phyloP scores from a whole-genome alignment of 495 filamentous ascomycete species.

The Thermothielavioides terrestris region DNA sequence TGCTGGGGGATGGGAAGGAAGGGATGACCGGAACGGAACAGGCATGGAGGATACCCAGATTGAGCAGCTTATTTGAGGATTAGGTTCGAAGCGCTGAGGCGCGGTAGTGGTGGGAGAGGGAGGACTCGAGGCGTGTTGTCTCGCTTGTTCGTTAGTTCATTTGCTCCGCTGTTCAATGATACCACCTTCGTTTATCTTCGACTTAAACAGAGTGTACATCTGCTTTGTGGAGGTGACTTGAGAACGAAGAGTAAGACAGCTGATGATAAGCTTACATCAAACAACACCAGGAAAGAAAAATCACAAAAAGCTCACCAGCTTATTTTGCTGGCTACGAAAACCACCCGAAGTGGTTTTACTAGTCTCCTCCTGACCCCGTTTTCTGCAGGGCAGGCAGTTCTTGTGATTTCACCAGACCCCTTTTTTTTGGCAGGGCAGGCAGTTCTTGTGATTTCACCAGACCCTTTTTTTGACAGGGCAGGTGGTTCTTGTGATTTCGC shows the following conservation, averaged over 20 bases:
- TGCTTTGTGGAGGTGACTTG: too few species aligned
- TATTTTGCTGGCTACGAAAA: neutral
- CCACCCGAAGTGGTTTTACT: neutral
- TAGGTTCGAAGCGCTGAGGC: neutral
- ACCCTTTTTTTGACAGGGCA: neutral
- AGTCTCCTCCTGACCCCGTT: neutral
- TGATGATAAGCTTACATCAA: too few species aligned
- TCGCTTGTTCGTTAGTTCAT: neutral
- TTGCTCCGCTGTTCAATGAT: constrained; percentile 8
- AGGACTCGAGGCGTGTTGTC: neutral
- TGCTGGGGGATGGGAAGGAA: too few species aligned
- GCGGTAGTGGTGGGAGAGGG: neutral
- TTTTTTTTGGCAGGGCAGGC: neutral
- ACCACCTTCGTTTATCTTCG: constrained; percentile 25
- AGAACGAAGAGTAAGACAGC: too few species aligned
- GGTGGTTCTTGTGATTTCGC: neutral
- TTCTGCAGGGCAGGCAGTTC: neutral
- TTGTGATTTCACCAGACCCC: neutral
- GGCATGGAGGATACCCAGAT: too few species aligned
- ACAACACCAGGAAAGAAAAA: neutral
- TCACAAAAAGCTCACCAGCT: neutral
- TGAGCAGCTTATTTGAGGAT: neutral
- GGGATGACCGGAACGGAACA: too few species aligned
- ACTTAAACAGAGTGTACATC: too few species aligned
- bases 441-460: neutral